A percentile compares a stretch with the other conserved stretches of the same genome.
phyloP scores from a whole-genome alignment of 305 asterid genomes.

The Plantago coronopus region DNA sequence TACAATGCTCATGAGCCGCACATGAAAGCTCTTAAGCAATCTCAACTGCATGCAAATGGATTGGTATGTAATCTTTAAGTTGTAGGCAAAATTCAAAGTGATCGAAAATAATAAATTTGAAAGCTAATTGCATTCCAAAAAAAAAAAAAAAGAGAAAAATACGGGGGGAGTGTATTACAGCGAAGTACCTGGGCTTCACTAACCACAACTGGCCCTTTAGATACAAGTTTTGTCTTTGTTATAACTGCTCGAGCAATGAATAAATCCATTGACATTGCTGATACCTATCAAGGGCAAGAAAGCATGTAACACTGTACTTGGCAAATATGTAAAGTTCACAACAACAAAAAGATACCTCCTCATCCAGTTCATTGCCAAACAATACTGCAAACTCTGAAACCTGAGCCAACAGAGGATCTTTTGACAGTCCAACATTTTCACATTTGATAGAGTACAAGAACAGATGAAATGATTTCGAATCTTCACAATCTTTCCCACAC shows the following conservation, averaged over 20 bases:
- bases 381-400: conserved; percentile 89
- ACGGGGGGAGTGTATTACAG: too few relatives aligned
- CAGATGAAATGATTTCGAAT: conserved; percentile 50
- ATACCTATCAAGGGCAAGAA: conserved; percentile 48
- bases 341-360: conserved; percentile 62
- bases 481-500: conserved; percentile 52
- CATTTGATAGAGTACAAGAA: conserved; percentile 79
- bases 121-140: too few relatives aligned
- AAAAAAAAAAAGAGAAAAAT: too few relatives aligned
- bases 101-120: conserved; percentile 11
- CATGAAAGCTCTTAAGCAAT: conserved; percentile 87
- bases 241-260: conserved; percentile 84
- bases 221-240: conserved; percentile 75
- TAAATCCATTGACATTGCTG: conserved; percentile 86
- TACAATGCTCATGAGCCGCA: conserved; percentile 96
- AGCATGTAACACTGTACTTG: conserved; percentile 25
- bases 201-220: conserved; percentile 57
- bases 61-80: conserved; percentile 4
- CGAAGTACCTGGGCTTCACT: conserved; percentile 67
- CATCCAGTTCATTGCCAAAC: conserved; percentile 87
- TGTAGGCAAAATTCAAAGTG: conserved; percentile 15
- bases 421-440: conserved; percentile 69
- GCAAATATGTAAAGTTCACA: conserved; percentile 17
- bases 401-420: conserved; percentile 78
- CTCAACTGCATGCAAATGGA: conserved; percentile 51